A percentile compares a stretch with the other conserved stretches of the same genome.
Evolutionary conservation across 805 yeast species (phyloP).

Genomic region (Yamadazyma insecticola): DNA sequence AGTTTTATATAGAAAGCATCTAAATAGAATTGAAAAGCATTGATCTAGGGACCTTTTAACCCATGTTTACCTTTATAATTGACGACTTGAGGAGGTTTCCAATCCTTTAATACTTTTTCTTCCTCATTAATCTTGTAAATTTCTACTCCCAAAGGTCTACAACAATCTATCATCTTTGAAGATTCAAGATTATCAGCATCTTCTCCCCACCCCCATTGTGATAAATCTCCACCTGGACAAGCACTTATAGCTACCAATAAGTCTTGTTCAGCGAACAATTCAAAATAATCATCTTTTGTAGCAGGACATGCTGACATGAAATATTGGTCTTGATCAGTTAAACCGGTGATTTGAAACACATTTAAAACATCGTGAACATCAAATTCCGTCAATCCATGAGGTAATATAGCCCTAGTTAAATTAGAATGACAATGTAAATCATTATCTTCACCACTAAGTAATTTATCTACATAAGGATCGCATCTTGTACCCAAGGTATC

Average conservation of each 20-base stretch:
- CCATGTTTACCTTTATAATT: conserved; percentile 60
- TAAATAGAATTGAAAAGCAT: too few species aligned
- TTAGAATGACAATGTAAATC: conserved; percentile 68
- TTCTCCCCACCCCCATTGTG: conserved; percentile 72
- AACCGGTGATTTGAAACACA: conserved; percentile 66
- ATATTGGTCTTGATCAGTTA: conserved; percentile 60
- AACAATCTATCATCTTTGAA: conserved; percentile 54
- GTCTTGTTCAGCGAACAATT: conserved; percentile 64
- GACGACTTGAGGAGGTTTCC: conserved; percentile 49
- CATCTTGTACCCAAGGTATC: conserved; percentile 67
- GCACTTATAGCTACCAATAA: conserved; percentile 60
- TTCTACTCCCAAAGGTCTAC: conserved; percentile 61
- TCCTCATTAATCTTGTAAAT: conserved; percentile 50
- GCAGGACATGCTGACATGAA: conserved; percentile 72
- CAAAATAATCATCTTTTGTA: conserved; percentile 53
- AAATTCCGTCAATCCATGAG: conserved; percentile 57
- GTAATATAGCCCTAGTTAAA: conserved; percentile 53
- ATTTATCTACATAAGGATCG: conserved; percentile 63
- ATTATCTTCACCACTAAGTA: conserved; percentile 59
- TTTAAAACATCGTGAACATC: conserved; percentile 69
- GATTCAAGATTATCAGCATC: conserved; percentile 39
- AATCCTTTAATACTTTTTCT: conserved; percentile 37
- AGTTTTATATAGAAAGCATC: too few species aligned
- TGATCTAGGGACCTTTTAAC: conserved; percentile 11
- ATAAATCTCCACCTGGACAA: conserved; percentile 68